These are phyloP conservation scores for Phialemoniopsis sp. DNA, from an alignment of 2,329 filamentous ascomycete species.

Conservation along the genomic window DNA sequence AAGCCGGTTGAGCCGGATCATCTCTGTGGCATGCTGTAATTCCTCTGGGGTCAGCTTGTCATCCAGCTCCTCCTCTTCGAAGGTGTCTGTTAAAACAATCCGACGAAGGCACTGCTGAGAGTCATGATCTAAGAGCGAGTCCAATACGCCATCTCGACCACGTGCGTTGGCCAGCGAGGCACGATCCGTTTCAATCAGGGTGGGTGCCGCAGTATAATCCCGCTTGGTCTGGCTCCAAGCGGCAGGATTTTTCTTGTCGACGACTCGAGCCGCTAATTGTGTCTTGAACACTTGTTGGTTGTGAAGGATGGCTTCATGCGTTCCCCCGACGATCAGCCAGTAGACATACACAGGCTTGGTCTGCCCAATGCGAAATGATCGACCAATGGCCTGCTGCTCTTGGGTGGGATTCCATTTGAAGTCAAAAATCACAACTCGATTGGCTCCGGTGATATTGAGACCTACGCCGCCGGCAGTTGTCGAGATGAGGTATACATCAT, in stretches of 20 bases:
- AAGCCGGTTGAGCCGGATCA: slow-evolving; percentile 19
- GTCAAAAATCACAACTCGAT: slow-evolving; percentile 83
- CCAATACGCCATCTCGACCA: slow-evolving; percentile 62
- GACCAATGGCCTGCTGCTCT: slow-evolving; percentile 83
- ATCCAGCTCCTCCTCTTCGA: slow-evolving; percentile 65
- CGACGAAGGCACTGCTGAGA: slow-evolving; percentile 38
- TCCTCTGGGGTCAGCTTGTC: slow-evolving; percentile 58
- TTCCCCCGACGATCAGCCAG: slow-evolving; percentile 72
- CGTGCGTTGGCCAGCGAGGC: slow-evolving; percentile 46
- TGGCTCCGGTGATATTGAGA: slow-evolving; percentile 79
- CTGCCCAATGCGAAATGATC: slow-evolving; percentile 84
- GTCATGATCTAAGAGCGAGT: slow-evolving; percentile 34
- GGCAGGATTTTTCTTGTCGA: slow-evolving; percentile 78
- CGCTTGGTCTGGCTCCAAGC: slow-evolving; percentile 55
- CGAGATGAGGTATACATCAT: slow-evolving; percentile 73
- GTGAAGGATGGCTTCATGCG: slow-evolving; percentile 71
- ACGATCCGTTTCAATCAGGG: slow-evolving; percentile 33
- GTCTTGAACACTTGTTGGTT: slow-evolving; percentile 78
- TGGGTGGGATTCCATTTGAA: slow-evolving; percentile 75
- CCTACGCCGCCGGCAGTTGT: slow-evolving; percentile 79
- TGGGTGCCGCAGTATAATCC: slow-evolving; percentile 58
- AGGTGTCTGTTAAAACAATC: slow-evolving; percentile 67
- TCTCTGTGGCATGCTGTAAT: slow-evolving; percentile 43
- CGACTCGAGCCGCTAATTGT: slow-evolving; percentile 72
- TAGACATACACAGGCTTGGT: slow-evolving; percentile 80